These are phyloP conservation scores for Aphanomyces cochlioides DNA, from an alignment of 352 stramenopile species.

Conservation along the genomic window DNA sequence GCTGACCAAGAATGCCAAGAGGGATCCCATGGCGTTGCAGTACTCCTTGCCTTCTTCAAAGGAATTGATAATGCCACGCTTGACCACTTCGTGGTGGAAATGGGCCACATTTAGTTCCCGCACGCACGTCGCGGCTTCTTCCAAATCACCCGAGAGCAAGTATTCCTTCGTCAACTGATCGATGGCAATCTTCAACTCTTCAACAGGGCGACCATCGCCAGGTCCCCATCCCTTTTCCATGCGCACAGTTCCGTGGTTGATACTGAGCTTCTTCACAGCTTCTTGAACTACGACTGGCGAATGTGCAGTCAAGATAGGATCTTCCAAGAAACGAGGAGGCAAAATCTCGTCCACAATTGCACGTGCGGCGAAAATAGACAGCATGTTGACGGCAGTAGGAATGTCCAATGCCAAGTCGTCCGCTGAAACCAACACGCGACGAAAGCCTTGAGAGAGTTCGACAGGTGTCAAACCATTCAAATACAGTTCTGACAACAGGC, in stretches of 20 bases:
- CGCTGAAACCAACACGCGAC: constrained; percentile 93
- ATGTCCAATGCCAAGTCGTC: constrained; percentile 97
- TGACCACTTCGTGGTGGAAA: constrained; percentile 97
- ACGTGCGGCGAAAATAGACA: constrained; percentile 95
- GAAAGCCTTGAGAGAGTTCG: constrained; percentile 91
- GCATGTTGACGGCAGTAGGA: constrained; percentile 86
- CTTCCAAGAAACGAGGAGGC: constrained; percentile 95
- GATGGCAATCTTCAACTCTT: constrained; percentile 93
- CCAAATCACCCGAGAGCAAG: constrained; percentile 91
- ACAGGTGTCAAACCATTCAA: constrained; percentile 77
- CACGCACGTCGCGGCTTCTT: constrained; percentile 90
- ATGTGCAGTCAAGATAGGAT: constrained; percentile 92
- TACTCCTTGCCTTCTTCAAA: constrained; percentile 43
- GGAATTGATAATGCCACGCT: constrained; percentile 59
- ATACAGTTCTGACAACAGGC: constrained; percentile 92
- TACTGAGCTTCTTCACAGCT: constrained; percentile 94
- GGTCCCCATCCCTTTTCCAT: constrained; percentile 98
- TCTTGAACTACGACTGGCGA: constrained; percentile 94
- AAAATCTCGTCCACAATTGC: constrained; percentile 98
- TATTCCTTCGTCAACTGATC: constrained; percentile 97
- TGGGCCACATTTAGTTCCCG: constrained; percentile 93
- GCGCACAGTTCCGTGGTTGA: constrained; percentile 93
- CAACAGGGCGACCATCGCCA: constrained; percentile 85
- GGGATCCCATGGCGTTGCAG: constrained; percentile 42
- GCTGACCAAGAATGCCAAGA: constrained; percentile 43